phyloP scores from a whole-genome alignment of 192 early-diverging fungal genomes.

The Chytriomyces hyalinus region DNA sequence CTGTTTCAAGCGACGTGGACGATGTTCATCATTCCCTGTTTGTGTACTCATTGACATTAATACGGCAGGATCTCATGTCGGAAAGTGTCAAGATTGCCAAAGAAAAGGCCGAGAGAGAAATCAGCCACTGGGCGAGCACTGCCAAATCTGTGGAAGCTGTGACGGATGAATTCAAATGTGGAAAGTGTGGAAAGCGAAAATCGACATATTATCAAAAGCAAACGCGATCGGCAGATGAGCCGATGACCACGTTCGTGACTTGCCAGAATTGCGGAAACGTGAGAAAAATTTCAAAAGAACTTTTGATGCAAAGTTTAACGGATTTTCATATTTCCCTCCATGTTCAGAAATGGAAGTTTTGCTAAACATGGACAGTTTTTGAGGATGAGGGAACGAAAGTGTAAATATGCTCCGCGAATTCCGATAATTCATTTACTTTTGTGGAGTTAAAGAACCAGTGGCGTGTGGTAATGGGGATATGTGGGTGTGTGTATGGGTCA shows the following conservation, averaged over 20 bases:
- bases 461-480: too few relatives aligned
- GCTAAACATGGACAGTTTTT: slow-evolving; percentile 18
- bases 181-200: slow-evolving; percentile 87
- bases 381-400: too few relatives aligned
- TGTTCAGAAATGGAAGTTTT: slow-evolving; percentile 74
- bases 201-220: slow-evolving; percentile 95
- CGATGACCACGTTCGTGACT: slow-evolving; percentile 83
- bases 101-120: slow-evolving; percentile 71
- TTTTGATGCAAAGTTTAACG: not conserved
- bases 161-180: slow-evolving; percentile 94
- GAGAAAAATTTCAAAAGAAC: not conserved
- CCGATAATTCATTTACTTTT: too few relatives aligned
- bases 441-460: too few relatives aligned
- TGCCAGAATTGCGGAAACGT: slow-evolving; percentile 81
- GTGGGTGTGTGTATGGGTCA: too few relatives aligned
- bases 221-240: slow-evolving; percentile 97
- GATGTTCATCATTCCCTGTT: too few relatives aligned
- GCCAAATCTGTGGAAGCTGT: slow-evolving; percentile 76
- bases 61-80: slow-evolving; percentile 84
- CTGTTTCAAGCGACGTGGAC: too few relatives aligned
- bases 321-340: not conserved
- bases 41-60: not conserved
- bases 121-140: slow-evolving; percentile 77
- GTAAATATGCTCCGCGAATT: too few relatives aligned
- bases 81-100: slow-evolving; percentile 78